Evolutionary conservation across 768 basidiomycete genomes (phyloP).

Genomic region (Tylopilus balloui): DNA sequence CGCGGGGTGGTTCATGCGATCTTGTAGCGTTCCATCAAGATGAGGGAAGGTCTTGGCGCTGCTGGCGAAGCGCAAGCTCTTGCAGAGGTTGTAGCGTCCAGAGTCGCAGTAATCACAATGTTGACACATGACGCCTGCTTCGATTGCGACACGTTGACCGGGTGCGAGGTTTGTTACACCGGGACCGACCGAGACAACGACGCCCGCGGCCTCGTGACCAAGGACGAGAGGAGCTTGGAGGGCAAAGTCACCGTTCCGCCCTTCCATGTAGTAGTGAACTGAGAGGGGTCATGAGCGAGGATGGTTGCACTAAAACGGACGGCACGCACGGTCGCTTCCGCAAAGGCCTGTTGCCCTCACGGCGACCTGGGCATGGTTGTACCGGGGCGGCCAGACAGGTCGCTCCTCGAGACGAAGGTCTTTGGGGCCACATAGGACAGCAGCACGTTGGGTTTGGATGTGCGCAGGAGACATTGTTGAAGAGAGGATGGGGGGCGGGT

Average conservation of each 20-base stretch:
- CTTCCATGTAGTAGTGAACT: slow-evolving; percentile 92
- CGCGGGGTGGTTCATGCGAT: slow-evolving; percentile 84
- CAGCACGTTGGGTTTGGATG: slow-evolving; percentile 58
- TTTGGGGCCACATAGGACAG: slow-evolving; percentile 77
- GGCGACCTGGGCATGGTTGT: slow-evolving; percentile 74
- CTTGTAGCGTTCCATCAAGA: slow-evolving; percentile 86
- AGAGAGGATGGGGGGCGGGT: slow-evolving; percentile 17
- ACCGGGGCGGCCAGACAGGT: slow-evolving; percentile 63
- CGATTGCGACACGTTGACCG: slow-evolving; percentile 90
- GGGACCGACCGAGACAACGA: slow-evolving; percentile 78
- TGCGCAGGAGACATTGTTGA: slow-evolving; percentile 44
- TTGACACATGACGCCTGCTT: slow-evolving; percentile 87
- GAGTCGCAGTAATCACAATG: slow-evolving; percentile 63
- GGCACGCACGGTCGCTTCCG: slow-evolving; percentile 68
- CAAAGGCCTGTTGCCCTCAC: slow-evolving; percentile 86
- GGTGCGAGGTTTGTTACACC: slow-evolving; percentile 58
- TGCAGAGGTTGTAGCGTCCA: slow-evolving; percentile 92
- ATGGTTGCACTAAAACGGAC: neutral
- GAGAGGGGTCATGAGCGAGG: slow-evolving; percentile 5
- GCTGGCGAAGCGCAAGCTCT: slow-evolving; percentile 81
- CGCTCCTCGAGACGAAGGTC: slow-evolving; percentile 81
- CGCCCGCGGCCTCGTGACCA: slow-evolving; percentile 90
- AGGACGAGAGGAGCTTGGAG: slow-evolving; percentile 83
- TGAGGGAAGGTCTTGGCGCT: slow-evolving; percentile 92
- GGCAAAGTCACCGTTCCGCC: slow-evolving; percentile 89